A percentile compares a stretch with the other conserved stretches of the same genome.
These are phyloP conservation scores for Kokia cookei DNA, from an alignment of 441 rosid genomes.

Conservation along the genomic window DNA sequence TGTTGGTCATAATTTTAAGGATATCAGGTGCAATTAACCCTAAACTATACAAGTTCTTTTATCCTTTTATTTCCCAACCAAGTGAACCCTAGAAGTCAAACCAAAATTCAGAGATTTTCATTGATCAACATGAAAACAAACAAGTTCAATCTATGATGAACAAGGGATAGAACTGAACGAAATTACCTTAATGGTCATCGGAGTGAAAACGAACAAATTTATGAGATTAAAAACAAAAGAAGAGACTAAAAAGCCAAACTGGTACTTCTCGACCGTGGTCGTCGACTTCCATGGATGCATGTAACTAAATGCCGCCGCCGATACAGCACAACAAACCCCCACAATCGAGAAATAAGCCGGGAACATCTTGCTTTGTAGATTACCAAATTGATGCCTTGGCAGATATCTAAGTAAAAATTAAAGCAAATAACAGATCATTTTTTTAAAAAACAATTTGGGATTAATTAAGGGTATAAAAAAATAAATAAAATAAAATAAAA, in stretches of 20 bases:
- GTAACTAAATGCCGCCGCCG: conserved; percentile 61
- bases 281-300: conserved; percentile 85
- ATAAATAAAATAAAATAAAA: background rate
- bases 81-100: background rate
- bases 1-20: too few species aligned
- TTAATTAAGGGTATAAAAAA: background rate
- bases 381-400: conserved; percentile 87
- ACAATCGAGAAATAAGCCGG: conserved; percentile 80
- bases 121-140: background rate
- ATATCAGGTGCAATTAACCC: too few species aligned
- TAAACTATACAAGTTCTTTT: background rate
- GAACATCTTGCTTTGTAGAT: conserved; percentile 87
- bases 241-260: conserved; percentile 72
- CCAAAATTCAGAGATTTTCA: background rate
- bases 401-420: conserved; percentile 40
- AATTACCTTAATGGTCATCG: conserved; percentile 80
- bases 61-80: background rate
- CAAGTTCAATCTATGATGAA: background rate
- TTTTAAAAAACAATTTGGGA: background rate
- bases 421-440: background rate
- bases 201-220: conserved; percentile 77
- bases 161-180: background rate
- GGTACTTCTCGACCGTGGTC: conserved; percentile 62
- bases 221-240: conserved; percentile 74
- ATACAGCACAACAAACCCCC: conserved; percentile 64